phyloP scores from a whole-genome alignment of 2,329 filamentous ascomycete genomes.

The Endocalyx cinctus region DNA sequence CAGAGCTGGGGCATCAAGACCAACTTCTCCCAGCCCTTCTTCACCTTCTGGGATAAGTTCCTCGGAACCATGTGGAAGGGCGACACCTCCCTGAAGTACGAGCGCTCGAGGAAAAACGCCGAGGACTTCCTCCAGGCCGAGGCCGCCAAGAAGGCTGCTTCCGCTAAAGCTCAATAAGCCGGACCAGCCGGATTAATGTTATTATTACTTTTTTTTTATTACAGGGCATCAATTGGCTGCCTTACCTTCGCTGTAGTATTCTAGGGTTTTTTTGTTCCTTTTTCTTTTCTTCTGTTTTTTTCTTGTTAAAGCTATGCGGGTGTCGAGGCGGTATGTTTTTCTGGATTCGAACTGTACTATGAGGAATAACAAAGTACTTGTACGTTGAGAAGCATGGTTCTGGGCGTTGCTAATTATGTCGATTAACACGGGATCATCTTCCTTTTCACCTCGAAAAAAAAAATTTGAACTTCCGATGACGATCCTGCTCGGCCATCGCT shows the following conservation, averaged over 20 bases:
- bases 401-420: no score
- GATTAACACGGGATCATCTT: no score
- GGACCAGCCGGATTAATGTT: no score
- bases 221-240: no score
- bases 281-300: neutral
- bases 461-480: no score
- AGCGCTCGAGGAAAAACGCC: conserved; percentile 35
- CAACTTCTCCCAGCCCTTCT: conserved; percentile 87
- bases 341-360: no score
- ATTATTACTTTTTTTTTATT: no score
- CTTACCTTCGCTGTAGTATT: neutral
- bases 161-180: conserved; percentile 23
- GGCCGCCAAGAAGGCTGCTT: conserved; percentile 35
- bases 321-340: no score
- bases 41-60: conserved; percentile 88
- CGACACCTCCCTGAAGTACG: conserved; percentile 41
- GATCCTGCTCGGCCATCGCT: no score
- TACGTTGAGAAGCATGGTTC: no score
- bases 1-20: conserved; percentile 99
- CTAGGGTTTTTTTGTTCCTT: neutral
- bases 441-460: no score
- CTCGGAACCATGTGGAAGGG: conserved; percentile 81
- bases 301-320: neutral
- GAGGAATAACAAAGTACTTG: no score
- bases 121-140: conserved; percentile 41